Evolutionary conservation across 192 early-diverging fungal genomes (phyloP), one percentile per base, ranked within the genome.

Genomic region (Coemansia sp.): DNA sequence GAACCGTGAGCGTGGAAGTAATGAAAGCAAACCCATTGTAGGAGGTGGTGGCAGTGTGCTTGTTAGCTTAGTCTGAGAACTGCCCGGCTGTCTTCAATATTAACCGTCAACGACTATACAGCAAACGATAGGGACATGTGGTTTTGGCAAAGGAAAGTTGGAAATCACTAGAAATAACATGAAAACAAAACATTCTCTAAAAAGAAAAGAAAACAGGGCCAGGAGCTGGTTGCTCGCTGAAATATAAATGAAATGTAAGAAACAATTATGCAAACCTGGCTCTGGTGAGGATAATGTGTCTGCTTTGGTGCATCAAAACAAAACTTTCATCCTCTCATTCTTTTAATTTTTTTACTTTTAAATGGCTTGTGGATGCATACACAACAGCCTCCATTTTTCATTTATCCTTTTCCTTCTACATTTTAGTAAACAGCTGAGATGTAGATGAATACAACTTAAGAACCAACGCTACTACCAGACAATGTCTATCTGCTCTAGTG

Each of bases 1-100:
- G 58, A 82, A 83, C 72, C 67, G 69, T 63, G 59, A 67, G 52
- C 63, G 70, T 15, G 80, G 75, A 43, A 83, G 64, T 21, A 83
- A 44, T 13, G 60, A 61, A 9, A 72, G 15, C 38, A 59, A 16
- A 16, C 57, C 57, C 57, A 59, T 59, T 13, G 16, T 6, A 18
- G 11, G 21, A 18, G 16, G 49, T 16, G 10, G 26, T 12, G 32
- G 2, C 32, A 32, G 3, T 4, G 32, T 32, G 32, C 32, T 32
- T 32, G 32, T 32, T 32, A 32, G 32, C 32, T 2, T 32, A 32
- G 32, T 32, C 32, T 32, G 32, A 2, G 32, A 4, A 32, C 32
- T 4, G 32, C 2, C 4, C 32, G 32, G 32, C 32, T 32, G 32
- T 32, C 32, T 32, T 32, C 32, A 32, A 32, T 32, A 32, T 32